Base-by-base conservation (phyloP, 345 rosid genomes). In the Boechera stricta region DNA sequence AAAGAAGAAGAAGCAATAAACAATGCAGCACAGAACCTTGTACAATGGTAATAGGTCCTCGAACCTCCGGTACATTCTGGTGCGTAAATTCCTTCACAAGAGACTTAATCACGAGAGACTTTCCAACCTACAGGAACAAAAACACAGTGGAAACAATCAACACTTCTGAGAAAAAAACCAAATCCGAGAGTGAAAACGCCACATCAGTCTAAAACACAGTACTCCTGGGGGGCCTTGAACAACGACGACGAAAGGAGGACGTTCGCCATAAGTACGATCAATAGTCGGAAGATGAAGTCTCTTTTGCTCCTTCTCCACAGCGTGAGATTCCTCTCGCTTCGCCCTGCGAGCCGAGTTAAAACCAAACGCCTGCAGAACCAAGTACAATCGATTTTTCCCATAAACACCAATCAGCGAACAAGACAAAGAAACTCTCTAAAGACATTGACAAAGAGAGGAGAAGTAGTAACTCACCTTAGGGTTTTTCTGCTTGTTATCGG, bases 201-300 rank as follows among this genome's bases (percentile, higher is more conserved):
- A 68, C 10, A 71, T 15, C 18, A 21, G 11, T 74, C 15, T 6
- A 51, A 60, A 75, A 35, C 24, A 56, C 67, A 60, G 57, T 72
- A 95, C 98, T 87, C 88, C 75, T 29, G 99, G 93, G 0, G 99
- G 98, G 4, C 98, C 99, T 49, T 95, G 99, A 45, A 95, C 97
- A 4, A 92, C 87, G 51, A 95, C 82, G n/a, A 95, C 97, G 70
- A 64, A 89, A 21, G 99, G 99, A 47, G 98, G 82, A 1, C 89
- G 85, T 74, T 86, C 93, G 7, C 97, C 90, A 24, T 92, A 92
- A 72, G 91, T 82, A 61, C 97, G 91, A 78, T 95, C 97, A 51
- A 88, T 87, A 3, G 77, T 70, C 1, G 98, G 98, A 52, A 92
- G 47, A 79, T 87, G 99, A 82, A 91, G 89, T 77, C 89, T 79